Evolutionary conservation across 106 monocot species (phyloP), one percentile per base, ranked within the genome.

Genomic region (Allium cepa): DNA sequence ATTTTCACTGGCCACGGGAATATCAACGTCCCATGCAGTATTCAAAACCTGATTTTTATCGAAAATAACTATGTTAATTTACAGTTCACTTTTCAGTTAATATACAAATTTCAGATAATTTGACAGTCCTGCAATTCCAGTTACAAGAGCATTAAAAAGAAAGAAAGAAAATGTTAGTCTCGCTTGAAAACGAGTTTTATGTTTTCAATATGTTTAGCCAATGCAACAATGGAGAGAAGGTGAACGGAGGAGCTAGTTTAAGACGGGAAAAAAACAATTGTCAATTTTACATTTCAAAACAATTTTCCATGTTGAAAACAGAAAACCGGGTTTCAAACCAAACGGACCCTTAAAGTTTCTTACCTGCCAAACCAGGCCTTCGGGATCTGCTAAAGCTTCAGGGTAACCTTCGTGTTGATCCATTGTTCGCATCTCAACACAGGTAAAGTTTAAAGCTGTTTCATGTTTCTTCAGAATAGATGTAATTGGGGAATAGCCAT

Each of bases 311-410:
- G 36, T 36, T 47, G 47, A 11, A 46, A 63, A 46, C 47, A 46
- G 26, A 63, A 57, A 36, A 69, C 12, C n/a, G n/a, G 14, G 1
- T 14, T 9, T 2, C 14, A 57, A 69, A 15, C 4, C 18, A 8
- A 4, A 71, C 12, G 26, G 1, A 7, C 1, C 0, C 49, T 53
- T 16, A 36, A n/a, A 60, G 49, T 50, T 74, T 11, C 53, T 7
- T 79, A 91, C 94, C 95, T 96, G 96, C 96, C 96, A 96, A 46
- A 92, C 88, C 46, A 92, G 82, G 45, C 92, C 96, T 59, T 92
- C 96, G 50, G 96, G 91, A 78, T 92, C 96, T 22, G 88, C 85
- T 64, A 89, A 59, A 57, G 92, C 92, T 65, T 96, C 92, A 15
- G 92, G 88, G 63, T 84, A 96, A 10, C 78, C 86, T 22, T 86